Evolutionary conservation across 176 grass and related monocot species (phyloP), one percentile per base, ranked within the genome.

Genomic region (Eleusine indica): DNA sequence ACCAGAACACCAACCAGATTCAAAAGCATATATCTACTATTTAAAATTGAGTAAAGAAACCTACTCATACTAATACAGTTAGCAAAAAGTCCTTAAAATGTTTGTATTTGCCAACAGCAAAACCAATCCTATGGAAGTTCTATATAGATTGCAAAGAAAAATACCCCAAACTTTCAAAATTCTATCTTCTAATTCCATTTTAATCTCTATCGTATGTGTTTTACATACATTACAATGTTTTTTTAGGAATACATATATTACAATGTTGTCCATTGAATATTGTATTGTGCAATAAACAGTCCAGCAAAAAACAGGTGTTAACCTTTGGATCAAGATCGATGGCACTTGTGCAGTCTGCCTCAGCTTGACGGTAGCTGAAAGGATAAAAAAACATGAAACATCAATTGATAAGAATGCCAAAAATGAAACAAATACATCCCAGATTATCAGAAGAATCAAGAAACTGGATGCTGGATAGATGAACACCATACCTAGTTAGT

Each of bases 321-420:
- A 99, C 97, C 97, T 99, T 99, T 84, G 89, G 85, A 75, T 99
- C 97, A 83, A 99, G 86, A 47, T 94, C 79, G 18, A 99, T 99
- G 78, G 93, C 93, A 75, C 69, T 92, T 15, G 85, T 96, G 86
- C 97, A 99, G 86, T 96, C 97, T 78, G 89, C 68, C 86, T 99
- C 93, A 82, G 91, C 97, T 76, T 99, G 97, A 66, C 84, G 89
- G 75, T 92, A 99, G 90, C 97, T 99, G 87, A 78, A 87, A 91
- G 53, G 51, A 51, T 18, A 56, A 72, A 91, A 70, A 70, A 40
- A 4, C 2, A 48, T 13, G 5, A 89, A 83, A 18, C 35, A 88
- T 73, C n/a, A 78, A 86, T 64, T 21, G 74, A 62, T 0, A 78
- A 22, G 40, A 68, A 42, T 32, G 9, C 4, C 19, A 53, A 69